Evolutionary conservation across 352 stramenopile genomes (phyloP), one percentile per base, ranked within the genome.

Genomic region (Pythium aphanidermatum): DNA sequence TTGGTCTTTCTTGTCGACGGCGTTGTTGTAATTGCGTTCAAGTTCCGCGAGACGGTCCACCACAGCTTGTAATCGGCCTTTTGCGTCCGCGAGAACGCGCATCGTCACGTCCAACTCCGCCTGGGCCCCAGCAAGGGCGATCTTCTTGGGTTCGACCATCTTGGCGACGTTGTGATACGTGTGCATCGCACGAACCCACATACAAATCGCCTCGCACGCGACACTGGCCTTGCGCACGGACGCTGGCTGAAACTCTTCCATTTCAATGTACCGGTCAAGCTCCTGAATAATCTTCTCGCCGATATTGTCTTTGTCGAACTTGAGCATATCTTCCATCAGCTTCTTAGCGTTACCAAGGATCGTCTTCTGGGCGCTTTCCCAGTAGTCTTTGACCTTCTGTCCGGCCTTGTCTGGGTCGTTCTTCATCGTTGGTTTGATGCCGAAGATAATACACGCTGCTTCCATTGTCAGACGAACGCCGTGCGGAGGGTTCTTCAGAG

Each of bases 171-270:
- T 91, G 60, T 96, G 71, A 59, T 96, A 97, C 34, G 83, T 96
- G 65, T 96, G 83, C 89, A 96, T 97, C 8, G 89, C 89, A 10
- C 87, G 77, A 8, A 95, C 84, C 89, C 89, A 97, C 85, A 97
- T 95, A 46, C 89, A 97, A 55, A 97, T 96, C 4, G 89, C 89
- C 40, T 94, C 88, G 40, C 89, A 97, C 1, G 89, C 89, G 4
- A 90, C 82, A 31, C 84, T 96, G 2, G 87, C 87, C 51, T 96
- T 96, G 24, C 87, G 76, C 23, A 96, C 86, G 12, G 84, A 58
- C 17, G 85, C 80, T 13, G 86, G 83, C n/a, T 77, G 80, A 59
- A 96, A 96, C 34, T 96, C 81, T 5, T 93, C 80, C 69, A 95
- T 91, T 26, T 90, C 82, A 23, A 96, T 95, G 54, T 95, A 96